These are phyloP conservation scores for Macadamia integrifolia DNA, from an alignment of 164 flowering plant genomes.

Conservation along the genomic window DNA sequence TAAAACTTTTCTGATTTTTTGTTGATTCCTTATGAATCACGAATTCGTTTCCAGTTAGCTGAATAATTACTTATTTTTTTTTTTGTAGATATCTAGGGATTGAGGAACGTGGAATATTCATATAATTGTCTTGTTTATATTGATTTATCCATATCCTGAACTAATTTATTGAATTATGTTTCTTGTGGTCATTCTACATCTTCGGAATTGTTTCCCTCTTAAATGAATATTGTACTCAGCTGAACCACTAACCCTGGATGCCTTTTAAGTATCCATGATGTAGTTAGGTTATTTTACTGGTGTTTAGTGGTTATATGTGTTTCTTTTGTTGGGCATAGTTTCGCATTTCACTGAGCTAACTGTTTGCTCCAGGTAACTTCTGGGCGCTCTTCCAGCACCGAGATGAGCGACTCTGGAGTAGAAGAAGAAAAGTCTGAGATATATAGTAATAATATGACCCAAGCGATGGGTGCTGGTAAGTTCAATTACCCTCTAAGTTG, in stretches of 20 bases:
- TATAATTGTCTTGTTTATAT: background rate
- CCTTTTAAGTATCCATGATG: no score
- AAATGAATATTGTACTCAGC: background rate
- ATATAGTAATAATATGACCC: slow-evolving; percentile 83
- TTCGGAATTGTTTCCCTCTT: no score
- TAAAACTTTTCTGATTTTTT: background rate
- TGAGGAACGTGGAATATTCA: no score
- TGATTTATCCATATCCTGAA: no score
- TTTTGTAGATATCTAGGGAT: no score
- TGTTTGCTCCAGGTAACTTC: slow-evolving; percentile 44
- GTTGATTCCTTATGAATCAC: background rate
- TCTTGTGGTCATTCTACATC: no score
- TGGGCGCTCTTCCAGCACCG: slow-evolving; percentile 48
- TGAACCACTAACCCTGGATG: background rate
- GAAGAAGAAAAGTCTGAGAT: slow-evolving; percentile 70
- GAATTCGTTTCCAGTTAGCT: no score
- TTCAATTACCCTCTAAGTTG: slow-evolving; percentile 1
- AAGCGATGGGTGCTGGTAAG: slow-evolving; percentile 97
- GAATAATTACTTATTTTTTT: no score
- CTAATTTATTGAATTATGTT: background rate
- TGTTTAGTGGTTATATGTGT: background rate
- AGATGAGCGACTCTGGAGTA: slow-evolving; percentile 37
- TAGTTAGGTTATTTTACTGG: background rate
- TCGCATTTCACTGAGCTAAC: background rate
- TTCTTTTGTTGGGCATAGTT: background rate